phyloP scores from a whole-genome alignment of 108 stramenopile species.

The Aurantiochytrium sp. region DNA sequence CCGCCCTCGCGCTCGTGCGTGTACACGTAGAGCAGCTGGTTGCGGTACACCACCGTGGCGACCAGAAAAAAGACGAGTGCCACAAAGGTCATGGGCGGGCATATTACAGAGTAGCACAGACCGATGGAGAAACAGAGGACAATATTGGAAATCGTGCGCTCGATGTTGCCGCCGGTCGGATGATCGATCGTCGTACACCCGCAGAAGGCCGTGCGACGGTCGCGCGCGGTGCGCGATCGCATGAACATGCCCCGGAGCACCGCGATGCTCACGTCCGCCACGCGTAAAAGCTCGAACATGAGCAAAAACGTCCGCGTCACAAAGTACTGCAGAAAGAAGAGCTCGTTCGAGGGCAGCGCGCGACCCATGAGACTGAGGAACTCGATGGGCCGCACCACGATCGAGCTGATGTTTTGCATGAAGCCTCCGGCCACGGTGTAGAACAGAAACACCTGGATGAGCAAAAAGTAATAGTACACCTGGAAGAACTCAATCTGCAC shows the following conservation, averaged over 20 bases:
- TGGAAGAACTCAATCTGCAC: slow-evolving; percentile 23
- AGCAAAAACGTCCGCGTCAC: neutral
- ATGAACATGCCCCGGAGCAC: neutral
- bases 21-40: slow-evolving; percentile 14
- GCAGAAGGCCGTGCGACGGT: slow-evolving; percentile 6
- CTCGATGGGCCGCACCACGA: neutral
- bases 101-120: slow-evolving; percentile 4
- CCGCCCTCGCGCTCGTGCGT: slow-evolving; percentile 24
- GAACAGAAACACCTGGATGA: slow-evolving; percentile 23
- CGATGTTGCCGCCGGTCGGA: slow-evolving; percentile 1
- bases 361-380: neutral
- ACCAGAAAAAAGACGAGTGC: neutral
- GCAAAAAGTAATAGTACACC: slow-evolving; percentile 19
- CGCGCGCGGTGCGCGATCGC: neutral
- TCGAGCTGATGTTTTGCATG: neutral
- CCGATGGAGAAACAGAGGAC: neutral
- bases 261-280: neutral
- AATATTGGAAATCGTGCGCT: slow-evolving; percentile 26
- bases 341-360: neutral
- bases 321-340: slow-evolving; percentile 22
- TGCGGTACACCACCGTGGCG: neutral
- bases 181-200: slow-evolving; percentile 16
- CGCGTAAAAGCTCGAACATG: neutral
- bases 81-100: slow-evolving; percentile 20
- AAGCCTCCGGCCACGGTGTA: neutral